Conservation (phyloP, 805 yeast genomes). For the Candida namnaoensis region DNA sequence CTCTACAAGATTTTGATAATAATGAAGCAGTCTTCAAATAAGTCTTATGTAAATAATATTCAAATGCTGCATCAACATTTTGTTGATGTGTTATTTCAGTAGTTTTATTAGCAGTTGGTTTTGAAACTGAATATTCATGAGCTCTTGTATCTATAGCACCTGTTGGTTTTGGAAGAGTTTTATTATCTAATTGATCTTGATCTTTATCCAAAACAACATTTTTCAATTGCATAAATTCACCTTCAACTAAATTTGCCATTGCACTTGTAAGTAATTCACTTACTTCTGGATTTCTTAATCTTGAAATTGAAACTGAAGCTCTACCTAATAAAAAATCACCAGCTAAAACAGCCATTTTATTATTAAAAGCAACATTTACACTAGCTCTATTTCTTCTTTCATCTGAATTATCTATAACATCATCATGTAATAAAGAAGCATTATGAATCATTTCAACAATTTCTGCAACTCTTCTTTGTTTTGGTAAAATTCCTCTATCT, state of each 20-base stretch:
- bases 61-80: slow-evolving; percentile 82
- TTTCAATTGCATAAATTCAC: slow-evolving; percentile 97
- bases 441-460: slow-evolving; percentile 98
- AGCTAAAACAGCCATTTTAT: slow-evolving; percentile 95
- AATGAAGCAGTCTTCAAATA: slow-evolving; percentile 91
- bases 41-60: slow-evolving; percentile 91
- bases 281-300: slow-evolving; percentile 94
- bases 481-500: slow-evolving; percentile 76
- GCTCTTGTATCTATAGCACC: slow-evolving; percentile 50
- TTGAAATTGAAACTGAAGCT: slow-evolving; percentile 91
- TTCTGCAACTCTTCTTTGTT: slow-evolving; percentile 92
- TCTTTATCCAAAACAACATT: slow-evolving; percentile 69
- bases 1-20: slow-evolving; percentile 88
- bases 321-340: slow-evolving; percentile 94
- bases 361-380: slow-evolving; percentile 90
- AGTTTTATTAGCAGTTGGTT: slow-evolving; percentile 7
- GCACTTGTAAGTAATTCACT: slow-evolving; percentile 92
- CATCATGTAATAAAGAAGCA: slow-evolving; percentile 91
- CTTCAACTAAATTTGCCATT: slow-evolving; percentile 95
- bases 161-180: slow-evolving; percentile 44
- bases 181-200: slow-evolving; percentile 29
- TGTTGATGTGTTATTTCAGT: slow-evolving; percentile 42
- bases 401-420: slow-evolving; percentile 87
- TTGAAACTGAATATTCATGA: slow-evolving; percentile 25
- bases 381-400: slow-evolving; percentile 84